phyloP scores from a whole-genome alignment of 768 basidiomycete genomes.

The Mycena leptocephala region DNA sequence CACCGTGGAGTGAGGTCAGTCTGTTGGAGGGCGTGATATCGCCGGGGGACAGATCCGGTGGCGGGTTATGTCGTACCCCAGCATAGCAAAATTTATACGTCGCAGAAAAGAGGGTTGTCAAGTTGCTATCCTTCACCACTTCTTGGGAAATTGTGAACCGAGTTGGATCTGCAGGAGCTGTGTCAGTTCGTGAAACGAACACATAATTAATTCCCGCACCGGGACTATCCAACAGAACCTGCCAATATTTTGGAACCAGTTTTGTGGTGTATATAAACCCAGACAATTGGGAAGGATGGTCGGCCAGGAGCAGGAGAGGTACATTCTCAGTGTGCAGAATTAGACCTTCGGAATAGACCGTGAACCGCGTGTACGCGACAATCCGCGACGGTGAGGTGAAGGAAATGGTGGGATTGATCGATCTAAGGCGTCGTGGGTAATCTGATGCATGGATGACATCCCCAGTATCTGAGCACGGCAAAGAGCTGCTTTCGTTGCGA shows the following conservation, averaged over 20 bases:
- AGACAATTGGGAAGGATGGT: constrained; percentile 41
- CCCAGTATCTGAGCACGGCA: constrained; percentile 32
- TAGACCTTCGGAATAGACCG: constrained; percentile 64
- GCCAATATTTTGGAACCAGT: constrained; percentile 79
- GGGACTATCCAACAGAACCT: constrained; percentile 66
- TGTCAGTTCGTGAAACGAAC: constrained; percentile 31
- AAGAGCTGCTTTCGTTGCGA: constrained; percentile 12
- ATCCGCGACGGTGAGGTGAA: constrained; percentile 68
- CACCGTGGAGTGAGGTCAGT: background rate
- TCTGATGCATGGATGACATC: constrained; percentile 56
- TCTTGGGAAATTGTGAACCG: constrained; percentile 79
- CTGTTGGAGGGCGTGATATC: background rate
- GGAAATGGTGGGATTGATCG: constrained; percentile 79
- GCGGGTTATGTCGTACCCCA: background rate
- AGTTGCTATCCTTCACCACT: constrained; percentile 58
- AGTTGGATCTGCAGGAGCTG: constrained; percentile 70
- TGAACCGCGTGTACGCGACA: constrained; percentile 70
- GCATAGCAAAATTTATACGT: constrained; percentile 71
- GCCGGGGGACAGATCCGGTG: background rate
- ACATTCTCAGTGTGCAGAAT: constrained; percentile 71
- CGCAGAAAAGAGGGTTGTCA: constrained; percentile 69
- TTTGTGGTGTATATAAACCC: constrained; percentile 72
- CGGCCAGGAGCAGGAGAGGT: constrained; percentile 45
- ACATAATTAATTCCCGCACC: constrained; percentile 52
- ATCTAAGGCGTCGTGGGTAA: constrained; percentile 66